Percentiles rank a stretch among this genome's conserved stretches.
These are phyloP conservation scores for Gymnopilus junonius DNA, from an alignment of 768 basidiomycete genomes.

Conservation along the genomic window DNA sequence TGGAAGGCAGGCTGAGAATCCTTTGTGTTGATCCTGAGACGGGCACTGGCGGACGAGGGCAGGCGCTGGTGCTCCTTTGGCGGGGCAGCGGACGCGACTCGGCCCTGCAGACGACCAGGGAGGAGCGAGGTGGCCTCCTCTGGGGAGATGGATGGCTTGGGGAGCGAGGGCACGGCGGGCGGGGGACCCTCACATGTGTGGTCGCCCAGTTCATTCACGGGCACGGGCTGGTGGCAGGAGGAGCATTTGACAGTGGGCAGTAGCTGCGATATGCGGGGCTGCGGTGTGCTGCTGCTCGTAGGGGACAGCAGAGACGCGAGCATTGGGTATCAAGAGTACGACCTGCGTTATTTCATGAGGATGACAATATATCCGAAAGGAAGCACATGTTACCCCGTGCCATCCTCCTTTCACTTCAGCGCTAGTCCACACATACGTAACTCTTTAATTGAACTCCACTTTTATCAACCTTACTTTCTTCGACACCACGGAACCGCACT, in stretches of 20 bases:
- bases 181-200: slow-evolving; percentile 69
- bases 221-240: slow-evolving; percentile 70
- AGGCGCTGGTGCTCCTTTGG: slow-evolving; percentile 27
- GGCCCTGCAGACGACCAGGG: slow-evolving; percentile 53
- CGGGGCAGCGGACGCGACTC: slow-evolving; percentile 34
- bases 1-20: slow-evolving; percentile 23
- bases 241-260: slow-evolving; percentile 89
- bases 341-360: not conserved
- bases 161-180: slow-evolving; percentile 48
- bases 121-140: slow-evolving; percentile 48
- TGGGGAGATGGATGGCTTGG: slow-evolving; percentile 43
- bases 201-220: slow-evolving; percentile 73
- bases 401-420: no score
- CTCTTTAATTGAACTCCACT: not conserved
- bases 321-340: slow-evolving; percentile 12
- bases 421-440: not conserved
- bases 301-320: slow-evolving; percentile 26
- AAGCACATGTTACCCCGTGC: not conserved
- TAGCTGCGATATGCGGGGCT: slow-evolving; percentile 66
- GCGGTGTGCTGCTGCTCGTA: slow-evolving; percentile 29
- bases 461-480: no score
- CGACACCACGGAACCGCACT: no score
- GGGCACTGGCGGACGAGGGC: slow-evolving; percentile 29
- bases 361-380: not conserved
- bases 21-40: slow-evolving; percentile 34